Conservation (phyloP, 768 basidiomycete species). For the Russula brevipes region DNA sequence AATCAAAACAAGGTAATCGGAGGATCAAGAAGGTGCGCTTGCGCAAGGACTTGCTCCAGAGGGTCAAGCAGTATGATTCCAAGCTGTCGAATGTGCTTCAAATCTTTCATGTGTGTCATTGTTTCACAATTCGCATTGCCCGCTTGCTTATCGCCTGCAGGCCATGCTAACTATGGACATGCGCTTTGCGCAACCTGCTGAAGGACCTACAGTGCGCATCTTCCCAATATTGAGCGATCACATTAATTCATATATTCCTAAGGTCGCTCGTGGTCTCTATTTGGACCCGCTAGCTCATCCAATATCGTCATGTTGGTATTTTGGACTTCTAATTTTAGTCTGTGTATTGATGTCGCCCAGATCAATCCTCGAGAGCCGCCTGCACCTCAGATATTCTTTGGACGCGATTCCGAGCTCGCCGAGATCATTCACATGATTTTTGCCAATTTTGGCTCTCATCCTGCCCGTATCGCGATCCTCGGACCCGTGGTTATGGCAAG, state of each 20-base stretch:
- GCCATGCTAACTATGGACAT: not conserved
- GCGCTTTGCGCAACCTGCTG: not conserved
- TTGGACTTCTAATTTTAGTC: not conserved
- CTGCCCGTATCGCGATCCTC: no score
- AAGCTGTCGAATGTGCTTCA: conserved; percentile 1
- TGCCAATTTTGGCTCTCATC: not conserved
- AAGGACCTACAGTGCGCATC: not conserved
- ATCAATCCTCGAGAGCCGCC: not conserved
- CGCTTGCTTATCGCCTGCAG: not conserved
- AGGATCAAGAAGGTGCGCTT: not conserved
- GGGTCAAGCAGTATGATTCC: conserved; percentile 2
- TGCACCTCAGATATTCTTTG: conserved; percentile 1
- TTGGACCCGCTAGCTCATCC: not conserved
- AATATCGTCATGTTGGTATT: not conserved
- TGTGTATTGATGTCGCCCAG: not conserved
- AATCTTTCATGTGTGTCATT: not conserved
- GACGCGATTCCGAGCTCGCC: not conserved
- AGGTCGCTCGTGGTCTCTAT: not conserved
- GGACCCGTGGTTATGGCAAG: no score
- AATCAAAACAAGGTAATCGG: not conserved
- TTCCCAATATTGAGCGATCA: not conserved
- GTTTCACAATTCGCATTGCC: not conserved
- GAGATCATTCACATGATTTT: not conserved
- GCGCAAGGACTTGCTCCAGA: not conserved
- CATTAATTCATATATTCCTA: not conserved